These are phyloP conservation scores for Butyriboletus appendiculatus DNA, from an alignment of 1,284 basidiomycete species.

Conservation along the genomic window DNA sequence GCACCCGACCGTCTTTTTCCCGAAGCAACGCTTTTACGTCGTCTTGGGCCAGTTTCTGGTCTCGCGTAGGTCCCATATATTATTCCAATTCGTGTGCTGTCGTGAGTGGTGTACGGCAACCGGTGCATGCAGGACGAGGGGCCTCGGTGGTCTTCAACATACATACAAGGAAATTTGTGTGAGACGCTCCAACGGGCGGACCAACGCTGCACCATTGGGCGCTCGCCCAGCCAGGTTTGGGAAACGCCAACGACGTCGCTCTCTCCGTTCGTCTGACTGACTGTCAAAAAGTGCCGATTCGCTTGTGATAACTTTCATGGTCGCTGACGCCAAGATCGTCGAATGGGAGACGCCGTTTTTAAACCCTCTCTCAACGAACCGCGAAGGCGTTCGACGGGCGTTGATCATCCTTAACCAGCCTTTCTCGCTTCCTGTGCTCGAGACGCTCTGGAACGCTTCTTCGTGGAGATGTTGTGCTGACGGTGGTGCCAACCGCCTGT, in stretches of 20 bases:
- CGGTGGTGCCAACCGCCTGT: conserved; percentile 90
- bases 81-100: neutral
- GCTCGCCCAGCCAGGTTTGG: neutral
- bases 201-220: neutral
- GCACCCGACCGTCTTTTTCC: conserved; percentile 36
- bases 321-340: neutral
- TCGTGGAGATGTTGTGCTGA: conserved; percentile 82
- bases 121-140: conserved; percentile 3
- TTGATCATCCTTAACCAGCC: conserved; percentile 91
- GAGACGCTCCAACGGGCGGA: neutral
- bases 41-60: conserved; percentile 20
- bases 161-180: conserved; percentile 21
- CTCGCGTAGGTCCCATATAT: conserved; percentile 29
- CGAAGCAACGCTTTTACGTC: conserved; percentile 17
- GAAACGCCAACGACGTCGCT: neutral
- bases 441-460: conserved; percentile 69
- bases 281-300: neutral
- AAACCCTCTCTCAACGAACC: conserved; percentile 21
- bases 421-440: conserved; percentile 65
- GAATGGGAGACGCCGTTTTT: conserved; percentile 43
- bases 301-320: conserved; percentile 7
- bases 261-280: too few relatives aligned
- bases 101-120: conserved; percentile 1
- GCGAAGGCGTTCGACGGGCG: conserved; percentile 39
- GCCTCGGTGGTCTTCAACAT: conserved; percentile 6